These are phyloP conservation scores for Trametes maxima DNA, from an alignment of 768 basidiomycete genomes.

Conservation along the genomic window DNA sequence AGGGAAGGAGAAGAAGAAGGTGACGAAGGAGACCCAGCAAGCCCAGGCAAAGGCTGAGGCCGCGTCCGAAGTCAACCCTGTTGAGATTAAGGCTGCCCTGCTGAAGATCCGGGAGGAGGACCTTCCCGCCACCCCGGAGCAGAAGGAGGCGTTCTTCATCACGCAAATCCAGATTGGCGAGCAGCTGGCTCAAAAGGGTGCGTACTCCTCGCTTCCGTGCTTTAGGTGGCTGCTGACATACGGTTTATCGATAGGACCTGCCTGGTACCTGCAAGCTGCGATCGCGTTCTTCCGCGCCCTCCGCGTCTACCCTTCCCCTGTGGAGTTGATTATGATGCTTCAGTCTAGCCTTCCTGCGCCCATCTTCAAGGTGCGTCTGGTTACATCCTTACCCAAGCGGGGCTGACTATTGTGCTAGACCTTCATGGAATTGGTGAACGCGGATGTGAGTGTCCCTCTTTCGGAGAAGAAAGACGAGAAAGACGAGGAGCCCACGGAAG, in stretches of 20 bases:
- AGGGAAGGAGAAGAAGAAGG: slow-evolving; percentile 94
- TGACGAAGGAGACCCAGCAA: slow-evolving; percentile 57
- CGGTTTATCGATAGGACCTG: slow-evolving; percentile 57
- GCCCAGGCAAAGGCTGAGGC: slow-evolving; percentile 43
- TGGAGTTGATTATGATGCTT: slow-evolving; percentile 94
- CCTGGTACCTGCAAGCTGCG: slow-evolving; percentile 78
- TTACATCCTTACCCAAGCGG: not conserved
- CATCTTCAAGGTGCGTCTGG: slow-evolving; percentile 67
- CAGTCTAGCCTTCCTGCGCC: slow-evolving; percentile 85
- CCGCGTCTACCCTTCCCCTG: slow-evolving; percentile 90
- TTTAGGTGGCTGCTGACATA: not conserved
- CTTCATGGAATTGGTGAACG: slow-evolving; percentile 81
- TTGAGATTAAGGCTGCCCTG: slow-evolving; percentile 64
- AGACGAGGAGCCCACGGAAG: slow-evolving; percentile 41
- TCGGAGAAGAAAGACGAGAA: slow-evolving; percentile 37
- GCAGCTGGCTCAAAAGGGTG: slow-evolving; percentile 75
- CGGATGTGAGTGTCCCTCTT: slow-evolving; percentile 81
- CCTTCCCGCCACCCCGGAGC: slow-evolving; percentile 66
- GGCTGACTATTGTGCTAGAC: slow-evolving; percentile 41
- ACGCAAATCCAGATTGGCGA: slow-evolving; percentile 87
- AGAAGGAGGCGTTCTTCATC: slow-evolving; percentile 92
- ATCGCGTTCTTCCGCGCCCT: slow-evolving; percentile 92
- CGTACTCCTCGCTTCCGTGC: slow-evolving; percentile 26
- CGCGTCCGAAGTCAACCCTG: slow-evolving; percentile 31
- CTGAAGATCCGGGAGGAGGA: slow-evolving; percentile 70